Evolutionary conservation across 345 rosid genomes (phyloP), one percentile per base, ranked within the genome.

Genomic region (Salix dunnii): DNA sequence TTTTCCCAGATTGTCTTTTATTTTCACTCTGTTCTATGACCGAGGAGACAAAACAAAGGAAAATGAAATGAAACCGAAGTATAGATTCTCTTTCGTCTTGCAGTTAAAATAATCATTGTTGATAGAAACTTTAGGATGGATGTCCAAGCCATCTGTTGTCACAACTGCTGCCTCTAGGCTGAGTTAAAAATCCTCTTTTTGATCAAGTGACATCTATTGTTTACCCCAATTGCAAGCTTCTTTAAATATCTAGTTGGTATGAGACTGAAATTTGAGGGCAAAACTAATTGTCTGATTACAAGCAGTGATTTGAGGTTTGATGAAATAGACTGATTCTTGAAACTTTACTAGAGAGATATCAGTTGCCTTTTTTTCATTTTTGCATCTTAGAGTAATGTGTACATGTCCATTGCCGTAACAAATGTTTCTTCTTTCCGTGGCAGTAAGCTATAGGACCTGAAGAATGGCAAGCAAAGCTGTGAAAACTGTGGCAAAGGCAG

Each of bases 391-490:
- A 3, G 28, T 1, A 23, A n/a, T n/a, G 35, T 33, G 62, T n/a
- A n/a, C 23, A 55, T 23, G n/a, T 55, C 62, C 14, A 55, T 55
- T 55, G 2, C 48, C 8, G 62, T 10, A 9, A 23, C 62, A n/a
- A 1, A n/a, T n/a, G 62, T 55, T 55, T 55, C 55, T 25, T 58
- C 12, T 46, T 42, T 18, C 64, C 25, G 7, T 1, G 46, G 38
- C 61, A 68, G 55, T 28, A 21, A 27, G 5, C 7, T 21, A 40
- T 30, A 60, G 72, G 27, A 49, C 7, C 38, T 13, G 42, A 71
- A 72, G 67, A 49, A 93, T 95, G 97, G 96, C 97, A 61, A 91
- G 93, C 28, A 93, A 87, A 82, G 96, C 89, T 64, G 94, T 89
- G 46, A 86, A 91, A 70, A 65, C 88, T 18, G 88, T 74, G 76